Percentiles rank a stretch among this genome's conserved stretches.
phyloP scores from a whole-genome alignment of 1,284 basidiomycete species.

The Bjerkandera adusta region DNA sequence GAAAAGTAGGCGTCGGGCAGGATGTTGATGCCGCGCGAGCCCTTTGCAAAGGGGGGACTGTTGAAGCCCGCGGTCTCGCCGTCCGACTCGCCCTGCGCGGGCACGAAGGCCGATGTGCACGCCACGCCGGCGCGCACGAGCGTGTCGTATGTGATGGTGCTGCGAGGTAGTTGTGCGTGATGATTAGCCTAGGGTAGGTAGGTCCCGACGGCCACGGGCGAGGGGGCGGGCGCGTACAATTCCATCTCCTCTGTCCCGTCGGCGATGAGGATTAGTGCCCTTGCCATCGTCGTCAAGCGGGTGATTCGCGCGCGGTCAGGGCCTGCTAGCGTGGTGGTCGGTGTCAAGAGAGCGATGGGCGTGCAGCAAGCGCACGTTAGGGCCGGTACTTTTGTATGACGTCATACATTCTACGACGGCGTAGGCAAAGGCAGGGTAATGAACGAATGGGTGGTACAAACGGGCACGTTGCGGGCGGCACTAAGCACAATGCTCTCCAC shows the following conservation, averaged over 20 bases:
- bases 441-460: too few relatives aligned
- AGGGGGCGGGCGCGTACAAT: constrained; percentile 50
- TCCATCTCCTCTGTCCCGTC: constrained; percentile 91
- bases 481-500: too few relatives aligned
- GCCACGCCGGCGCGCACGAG: constrained; percentile 71
- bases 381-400: too few relatives aligned
- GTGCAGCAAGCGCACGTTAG: too few relatives aligned
- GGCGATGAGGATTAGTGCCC: constrained; percentile 78
- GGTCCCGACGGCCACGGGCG: not conserved
- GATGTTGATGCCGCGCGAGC: constrained; percentile 76
- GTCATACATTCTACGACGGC: too few relatives aligned
- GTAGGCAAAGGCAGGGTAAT: too few relatives aligned
- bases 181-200: constrained; percentile 8
- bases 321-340: too few relatives aligned
- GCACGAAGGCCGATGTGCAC: constrained; percentile 64
- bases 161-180: constrained; percentile 27
- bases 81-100: constrained; percentile 31
- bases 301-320: too few relatives aligned
- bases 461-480: too few relatives aligned
- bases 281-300: constrained; percentile 38
- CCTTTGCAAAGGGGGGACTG: constrained; percentile 45
- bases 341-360: too few relatives aligned
- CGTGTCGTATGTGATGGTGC: constrained; percentile 77
- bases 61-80: constrained; percentile 11
- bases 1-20: constrained; percentile 62